Conservation (phyloP, 1,139 yeast genomes). For the Pichia sp. region DNA sequence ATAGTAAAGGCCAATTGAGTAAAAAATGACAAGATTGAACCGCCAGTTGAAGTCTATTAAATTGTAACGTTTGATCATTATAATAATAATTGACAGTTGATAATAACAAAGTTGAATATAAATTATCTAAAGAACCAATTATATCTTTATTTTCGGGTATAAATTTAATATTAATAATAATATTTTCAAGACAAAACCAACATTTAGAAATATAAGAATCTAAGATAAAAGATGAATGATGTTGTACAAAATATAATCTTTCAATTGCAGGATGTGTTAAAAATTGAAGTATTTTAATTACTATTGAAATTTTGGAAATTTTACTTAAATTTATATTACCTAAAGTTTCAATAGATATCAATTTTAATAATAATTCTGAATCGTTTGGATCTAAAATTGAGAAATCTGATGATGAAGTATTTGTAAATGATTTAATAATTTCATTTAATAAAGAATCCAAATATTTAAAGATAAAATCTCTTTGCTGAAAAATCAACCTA, state of each 20-base stretch:
- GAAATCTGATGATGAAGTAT: conserved; percentile 1
- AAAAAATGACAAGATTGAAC: conserved; percentile 21
- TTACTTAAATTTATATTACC: conserved; percentile 14
- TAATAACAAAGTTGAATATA: conserved; percentile 23
- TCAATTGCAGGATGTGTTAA: conserved; percentile 22
- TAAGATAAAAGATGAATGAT: conserved; percentile 18
- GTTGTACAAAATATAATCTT: conserved; percentile 17
- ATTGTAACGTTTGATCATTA: conserved; percentile 16
- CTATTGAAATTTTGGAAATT: conserved; percentile 24
- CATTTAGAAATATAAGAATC: conserved; percentile 25
- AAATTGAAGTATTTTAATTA: conserved; percentile 23
- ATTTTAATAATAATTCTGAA: not conserved
- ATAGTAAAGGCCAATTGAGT: conserved; percentile 26
- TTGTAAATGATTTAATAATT: conserved; percentile 16
- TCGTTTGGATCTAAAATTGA: not conserved
- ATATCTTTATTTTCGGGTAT: conserved; percentile 11
- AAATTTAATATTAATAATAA: conserved; percentile 24
- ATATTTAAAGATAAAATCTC: conserved; percentile 18
- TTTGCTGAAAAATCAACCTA: conserved; percentile 8
- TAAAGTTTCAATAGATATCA: conserved; percentile 5
- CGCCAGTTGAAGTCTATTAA: conserved; percentile 16
- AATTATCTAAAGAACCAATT: conserved; percentile 19
- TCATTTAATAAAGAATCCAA: conserved; percentile 16
- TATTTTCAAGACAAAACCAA: conserved; percentile 29
- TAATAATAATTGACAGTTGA: conserved; percentile 19